phyloP scores from a whole-genome alignment of 2,329 filamentous ascomycete species.

The Fusarium foetens region DNA sequence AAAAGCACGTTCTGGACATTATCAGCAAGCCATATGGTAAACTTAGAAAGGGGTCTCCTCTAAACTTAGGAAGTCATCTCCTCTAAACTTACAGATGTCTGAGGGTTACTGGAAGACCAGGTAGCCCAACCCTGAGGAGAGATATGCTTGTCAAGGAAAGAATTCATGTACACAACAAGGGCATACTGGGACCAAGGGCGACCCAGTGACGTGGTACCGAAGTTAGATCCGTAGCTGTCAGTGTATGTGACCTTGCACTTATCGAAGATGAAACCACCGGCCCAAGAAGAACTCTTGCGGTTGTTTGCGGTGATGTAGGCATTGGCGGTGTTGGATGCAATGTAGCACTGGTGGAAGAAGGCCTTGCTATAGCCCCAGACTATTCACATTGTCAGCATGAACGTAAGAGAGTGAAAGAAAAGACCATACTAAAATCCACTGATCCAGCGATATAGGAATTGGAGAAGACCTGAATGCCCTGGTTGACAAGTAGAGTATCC shows the following conservation, averaged over 20 bases:
- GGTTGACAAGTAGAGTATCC: slow-evolving; percentile 60
- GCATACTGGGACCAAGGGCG: slow-evolving; percentile 59
- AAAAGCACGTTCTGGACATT: slow-evolving; percentile 57
- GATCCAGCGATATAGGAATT: slow-evolving; percentile 49
- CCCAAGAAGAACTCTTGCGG: slow-evolving; percentile 42
- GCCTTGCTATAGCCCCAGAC: slow-evolving; percentile 48
- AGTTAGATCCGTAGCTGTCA: slow-evolving; percentile 40
- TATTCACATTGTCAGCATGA: too few species aligned
- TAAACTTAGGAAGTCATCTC: not conserved
- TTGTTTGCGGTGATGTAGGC: slow-evolving; percentile 49
- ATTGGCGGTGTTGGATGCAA: slow-evolving; percentile 50
- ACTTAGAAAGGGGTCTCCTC: not conserved
- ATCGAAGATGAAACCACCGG: slow-evolving; percentile 49
- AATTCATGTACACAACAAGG: slow-evolving; percentile 59
- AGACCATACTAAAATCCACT: slow-evolving; percentile 29
- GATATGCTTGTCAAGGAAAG: slow-evolving; percentile 54
- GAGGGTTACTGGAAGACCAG: slow-evolving; percentile 67
- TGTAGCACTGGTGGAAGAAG: slow-evolving; percentile 52
- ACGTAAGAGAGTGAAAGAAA: too few species aligned
- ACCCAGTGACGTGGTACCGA: slow-evolving; percentile 56
- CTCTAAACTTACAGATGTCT: slow-evolving; percentile 53
- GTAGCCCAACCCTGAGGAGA: slow-evolving; percentile 49
- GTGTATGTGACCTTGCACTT: slow-evolving; percentile 45
- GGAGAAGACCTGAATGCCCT: slow-evolving; percentile 59
- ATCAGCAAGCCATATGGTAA: not conserved